Base-by-base conservation (phyloP, 2,329 filamentous ascomycete species). In the Seiridium unicorne region DNA sequence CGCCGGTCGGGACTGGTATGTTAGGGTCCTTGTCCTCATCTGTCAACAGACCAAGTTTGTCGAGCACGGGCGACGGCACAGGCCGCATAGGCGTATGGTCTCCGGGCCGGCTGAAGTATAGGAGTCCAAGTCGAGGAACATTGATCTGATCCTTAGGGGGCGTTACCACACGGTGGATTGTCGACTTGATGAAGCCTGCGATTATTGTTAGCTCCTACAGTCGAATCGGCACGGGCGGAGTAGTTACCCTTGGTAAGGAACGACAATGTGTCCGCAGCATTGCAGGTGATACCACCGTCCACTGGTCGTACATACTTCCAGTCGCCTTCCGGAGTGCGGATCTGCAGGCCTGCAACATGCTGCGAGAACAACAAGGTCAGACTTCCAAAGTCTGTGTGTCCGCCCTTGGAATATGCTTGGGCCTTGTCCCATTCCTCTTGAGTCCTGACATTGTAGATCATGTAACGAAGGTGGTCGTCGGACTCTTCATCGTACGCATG, bases 321-420 rank as follows among this genome's bases (percentile, higher is more conserved):
- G 3, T 67, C 56, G 3, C 78, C 79, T 7, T 78, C 74, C n/a
- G 79, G 75, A 0, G 78, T 74, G 3, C 72, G 69, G 3, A 81
- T 79, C 65, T 86, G 82, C 9, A 85, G 71, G 0, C 79, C 82
- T 0, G 82, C 80, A 11, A 86, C 76, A 0, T 82, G 83, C 61
- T 85, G 83, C 1, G 81, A 77, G 72, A 86, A 85, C 0, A 86
- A 75, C 5, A 85, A 70, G 0, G 83, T 84, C 0, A 85, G 70
- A 53, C 64, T 69, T 18, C 69, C 69, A 38, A 69, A 71, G 56
- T 71, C 69, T 8, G 68, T 71, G 32, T 70, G 69, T 3, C 80
- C 80, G 2, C 75, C 74, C 18, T 72, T 76, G 40, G 77, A 79
- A 38, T 79, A 72, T 18, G 72, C 72, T 2, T 77, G 75, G 6